A percentile compares a stretch with the other conserved stretches of the same genome.
Evolutionary conservation across 1,139 yeast species (phyloP).

Genomic region (Suhomyces ambrosiae): DNA sequence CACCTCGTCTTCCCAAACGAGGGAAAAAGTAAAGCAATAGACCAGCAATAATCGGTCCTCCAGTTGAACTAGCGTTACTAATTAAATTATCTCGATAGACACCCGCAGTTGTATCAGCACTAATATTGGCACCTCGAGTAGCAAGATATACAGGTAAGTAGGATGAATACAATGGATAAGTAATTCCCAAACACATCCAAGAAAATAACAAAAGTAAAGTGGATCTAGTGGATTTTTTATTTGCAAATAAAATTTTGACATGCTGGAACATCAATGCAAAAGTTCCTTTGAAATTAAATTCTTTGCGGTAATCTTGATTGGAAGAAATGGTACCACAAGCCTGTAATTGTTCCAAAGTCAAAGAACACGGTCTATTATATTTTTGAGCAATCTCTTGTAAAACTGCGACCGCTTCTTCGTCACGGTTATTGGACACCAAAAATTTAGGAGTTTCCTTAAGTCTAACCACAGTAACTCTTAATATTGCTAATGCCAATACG

Average conservation of each 20-base stretch:
- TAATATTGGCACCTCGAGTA: conserved; percentile 41
- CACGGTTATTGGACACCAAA: conserved; percentile 35
- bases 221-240: conserved; percentile 27
- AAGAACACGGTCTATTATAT: conserved; percentile 31
- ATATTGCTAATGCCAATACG: conserved; percentile 31
- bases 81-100: conserved; percentile 57
- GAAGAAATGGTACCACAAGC: conserved; percentile 29
- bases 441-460: conserved; percentile 41
- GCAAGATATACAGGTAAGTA: conserved; percentile 42
- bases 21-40: conserved; percentile 43
- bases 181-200: conserved; percentile 42
- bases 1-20: conserved; percentile 55
- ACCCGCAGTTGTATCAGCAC: conserved; percentile 35
- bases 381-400: conserved; percentile 31
- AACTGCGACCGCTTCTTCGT: conserved; percentile 34
- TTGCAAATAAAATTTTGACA: conserved; percentile 31
- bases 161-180: conserved; percentile 41
- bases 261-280: conserved; percentile 20
- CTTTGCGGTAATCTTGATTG: conserved; percentile 21
- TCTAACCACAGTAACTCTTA: conserved; percentile 33
- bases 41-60: conserved; percentile 62
- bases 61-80: conserved; percentile 51
- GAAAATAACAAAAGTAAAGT: conserved; percentile 33
- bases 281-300: conserved; percentile 19
- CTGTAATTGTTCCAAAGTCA: conserved; percentile 31